Percentiles rank a stretch among this genome's conserved stretches.
Evolutionary conservation across 371 early-diverging fungal genomes (phyloP).

Genomic region (Mortierella sp.): DNA sequence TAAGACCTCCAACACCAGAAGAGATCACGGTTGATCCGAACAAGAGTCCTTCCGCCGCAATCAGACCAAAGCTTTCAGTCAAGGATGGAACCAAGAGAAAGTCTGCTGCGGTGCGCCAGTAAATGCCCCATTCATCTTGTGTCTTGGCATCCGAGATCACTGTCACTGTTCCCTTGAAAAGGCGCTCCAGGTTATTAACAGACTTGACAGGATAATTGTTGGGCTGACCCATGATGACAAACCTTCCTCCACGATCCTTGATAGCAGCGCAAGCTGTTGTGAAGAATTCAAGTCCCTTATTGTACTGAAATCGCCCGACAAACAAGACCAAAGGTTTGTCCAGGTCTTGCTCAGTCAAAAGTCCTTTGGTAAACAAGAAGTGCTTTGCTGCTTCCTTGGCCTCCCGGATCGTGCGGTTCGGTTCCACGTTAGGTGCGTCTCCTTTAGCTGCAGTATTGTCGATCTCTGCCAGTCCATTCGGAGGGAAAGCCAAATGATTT

Average conservation of each 20-base stretch:
- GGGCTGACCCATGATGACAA: constrained; percentile 71
- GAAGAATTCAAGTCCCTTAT: constrained; percentile 69
- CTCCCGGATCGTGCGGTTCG: constrained; percentile 44
- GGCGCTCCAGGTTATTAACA: constrained; percentile 55
- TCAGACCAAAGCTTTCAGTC: constrained; percentile 70
- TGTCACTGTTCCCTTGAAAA: constrained; percentile 58
- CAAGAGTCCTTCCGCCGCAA: constrained; percentile 71
- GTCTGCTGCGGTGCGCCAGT: constrained; percentile 71
- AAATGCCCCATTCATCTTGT: constrained; percentile 63
- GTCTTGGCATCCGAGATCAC: constrained; percentile 57
- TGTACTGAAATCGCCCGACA: constrained; percentile 72
- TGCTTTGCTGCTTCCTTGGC: constrained; percentile 66
- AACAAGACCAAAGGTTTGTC: constrained; percentile 64
- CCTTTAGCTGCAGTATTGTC: neutral
- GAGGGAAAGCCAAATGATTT: constrained; percentile 57
- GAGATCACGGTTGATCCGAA: constrained; percentile 72
- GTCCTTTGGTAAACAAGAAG: constrained; percentile 59
- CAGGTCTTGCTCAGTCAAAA: constrained; percentile 58
- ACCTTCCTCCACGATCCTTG: constrained; percentile 56
- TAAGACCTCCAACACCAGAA: constrained; percentile 65
- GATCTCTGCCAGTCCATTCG: constrained; percentile 43
- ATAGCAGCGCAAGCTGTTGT: constrained; percentile 56
- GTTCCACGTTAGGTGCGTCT: neutral
- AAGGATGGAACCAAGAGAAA: constrained; percentile 68
- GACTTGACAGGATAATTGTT: constrained; percentile 65